phyloP scores from a whole-genome alignment of 1,284 basidiomycete species.

The Marasmius oreades region DNA sequence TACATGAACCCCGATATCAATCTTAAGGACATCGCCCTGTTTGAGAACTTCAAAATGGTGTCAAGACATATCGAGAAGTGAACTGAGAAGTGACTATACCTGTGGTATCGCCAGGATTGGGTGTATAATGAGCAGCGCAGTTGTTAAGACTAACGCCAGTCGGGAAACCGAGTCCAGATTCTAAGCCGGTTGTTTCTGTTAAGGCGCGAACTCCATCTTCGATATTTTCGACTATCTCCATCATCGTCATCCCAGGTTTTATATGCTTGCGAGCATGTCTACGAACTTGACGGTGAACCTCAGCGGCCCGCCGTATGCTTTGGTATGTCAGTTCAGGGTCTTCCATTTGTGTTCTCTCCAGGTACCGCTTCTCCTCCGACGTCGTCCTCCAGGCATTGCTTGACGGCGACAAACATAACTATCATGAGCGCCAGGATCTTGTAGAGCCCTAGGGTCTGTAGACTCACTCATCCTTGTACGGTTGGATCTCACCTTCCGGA shows the following conservation, averaged over 20 bases:
- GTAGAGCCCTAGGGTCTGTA: background rate
- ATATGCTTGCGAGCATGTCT: slow-evolving; percentile 80
- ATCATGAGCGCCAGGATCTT: no score
- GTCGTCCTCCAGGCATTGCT: slow-evolving; percentile 88
- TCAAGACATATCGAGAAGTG: background rate
- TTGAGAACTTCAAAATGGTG: slow-evolving; percentile 1
- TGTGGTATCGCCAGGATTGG: slow-evolving; percentile 90
- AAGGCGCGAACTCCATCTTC: slow-evolving; percentile 89
- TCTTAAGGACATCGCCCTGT: slow-evolving; percentile 87
- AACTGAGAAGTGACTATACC: slow-evolving; percentile 43
- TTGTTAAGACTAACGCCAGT: slow-evolving; percentile 94
- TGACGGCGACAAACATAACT: slow-evolving; percentile 15
- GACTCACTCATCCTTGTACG: slow-evolving; percentile 86
- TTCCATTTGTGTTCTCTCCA: slow-evolving; percentile 74
- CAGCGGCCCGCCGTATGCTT: slow-evolving; percentile 86
- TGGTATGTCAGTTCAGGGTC: slow-evolving; percentile 85
- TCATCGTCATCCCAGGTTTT: slow-evolving; percentile 93
- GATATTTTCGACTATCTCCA: slow-evolving; percentile 91
- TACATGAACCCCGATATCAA: slow-evolving; percentile 97
- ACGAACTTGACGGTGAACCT: slow-evolving; percentile 96
- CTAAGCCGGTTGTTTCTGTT: slow-evolving; percentile 88
- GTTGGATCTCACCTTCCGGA: slow-evolving; percentile 90
- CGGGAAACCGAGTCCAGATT: slow-evolving; percentile 92
- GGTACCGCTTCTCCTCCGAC: slow-evolving; percentile 86
- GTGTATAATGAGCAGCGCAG: slow-evolving; percentile 96